Conservation (phyloP, 139 green algal genomes). For the Pseudopediastrum boryanum region DNA sequence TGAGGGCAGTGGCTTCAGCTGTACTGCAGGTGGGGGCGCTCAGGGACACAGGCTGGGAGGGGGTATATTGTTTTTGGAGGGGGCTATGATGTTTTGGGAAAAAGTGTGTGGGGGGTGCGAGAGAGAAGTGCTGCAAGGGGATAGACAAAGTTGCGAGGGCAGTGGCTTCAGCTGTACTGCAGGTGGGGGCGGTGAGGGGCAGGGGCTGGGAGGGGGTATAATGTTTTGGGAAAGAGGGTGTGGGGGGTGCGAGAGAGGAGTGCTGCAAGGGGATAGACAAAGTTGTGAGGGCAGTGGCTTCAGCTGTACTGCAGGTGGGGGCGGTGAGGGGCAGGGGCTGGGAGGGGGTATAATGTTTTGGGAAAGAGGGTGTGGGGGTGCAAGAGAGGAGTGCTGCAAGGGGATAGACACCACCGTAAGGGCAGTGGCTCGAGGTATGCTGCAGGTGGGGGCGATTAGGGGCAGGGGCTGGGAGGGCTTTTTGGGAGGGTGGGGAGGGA, state of each 20-base stretch:
- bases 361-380: too few relatives aligned
- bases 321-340: not conserved
- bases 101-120: too few relatives aligned
- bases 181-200: conserved; percentile 38
- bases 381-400: too few relatives aligned
- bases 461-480: not conserved
- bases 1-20: conserved; percentile 85
- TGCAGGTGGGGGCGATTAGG: conserved; percentile 2
- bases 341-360: too few relatives aligned
- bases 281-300: conserved; percentile 90
- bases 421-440: conserved; percentile 64
- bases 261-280: conserved; percentile 85
- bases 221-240: too few relatives aligned
- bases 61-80: not conserved
- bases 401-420: conserved; percentile 89
- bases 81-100: too few relatives aligned
- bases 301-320: conserved; percentile 78
- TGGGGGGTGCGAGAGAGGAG: too few relatives aligned
- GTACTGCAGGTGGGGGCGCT: conserved; percentile 71
- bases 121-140: too few relatives aligned
- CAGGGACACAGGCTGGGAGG: not conserved
- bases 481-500: not conserved
- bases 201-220: not conserved
- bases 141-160: conserved; percentile 91
- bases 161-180: conserved; percentile 85